Conservation (phyloP, 129 eudicot genomes). For the Oenanthe sinensis region DNA sequence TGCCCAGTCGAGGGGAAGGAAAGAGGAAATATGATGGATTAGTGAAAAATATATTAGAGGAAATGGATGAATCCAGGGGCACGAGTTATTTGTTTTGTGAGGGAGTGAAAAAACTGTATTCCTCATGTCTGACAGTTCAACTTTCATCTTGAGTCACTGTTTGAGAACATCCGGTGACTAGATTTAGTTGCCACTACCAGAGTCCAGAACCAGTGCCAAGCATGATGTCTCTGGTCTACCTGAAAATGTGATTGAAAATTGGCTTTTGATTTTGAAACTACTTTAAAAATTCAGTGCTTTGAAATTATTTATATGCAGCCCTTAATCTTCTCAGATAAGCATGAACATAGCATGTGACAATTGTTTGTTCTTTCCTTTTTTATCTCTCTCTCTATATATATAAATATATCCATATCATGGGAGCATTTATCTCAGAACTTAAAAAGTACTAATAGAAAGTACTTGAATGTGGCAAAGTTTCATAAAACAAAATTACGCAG, state of each 20-base stretch:
- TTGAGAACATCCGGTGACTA: background rate
- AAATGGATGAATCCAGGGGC: background rate
- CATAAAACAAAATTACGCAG: no score
- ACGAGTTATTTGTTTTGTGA: background rate
- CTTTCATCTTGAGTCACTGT: background rate
- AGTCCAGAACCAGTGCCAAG: background rate
- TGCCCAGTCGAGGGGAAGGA: background rate
- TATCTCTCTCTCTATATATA: no score
- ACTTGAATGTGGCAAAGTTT: background rate
- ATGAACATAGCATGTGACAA: background rate
- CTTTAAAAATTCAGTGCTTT: background rate
- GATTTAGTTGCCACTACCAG: background rate
- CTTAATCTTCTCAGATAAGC: background rate
- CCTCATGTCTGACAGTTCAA: background rate
- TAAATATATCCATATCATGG: no score
- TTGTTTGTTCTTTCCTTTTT: background rate
- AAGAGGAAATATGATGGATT: background rate
- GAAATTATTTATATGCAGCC: background rate
- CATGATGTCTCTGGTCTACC: no score
- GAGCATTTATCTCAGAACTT: no score
- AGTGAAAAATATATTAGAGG: background rate
- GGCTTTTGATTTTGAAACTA: background rate
- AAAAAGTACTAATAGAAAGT: background rate
- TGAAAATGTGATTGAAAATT: no score
- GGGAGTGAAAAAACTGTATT: background rate